phyloP scores from a whole-genome alignment of 306 rosid genomes.

The Mucuna pruriens region DNA sequence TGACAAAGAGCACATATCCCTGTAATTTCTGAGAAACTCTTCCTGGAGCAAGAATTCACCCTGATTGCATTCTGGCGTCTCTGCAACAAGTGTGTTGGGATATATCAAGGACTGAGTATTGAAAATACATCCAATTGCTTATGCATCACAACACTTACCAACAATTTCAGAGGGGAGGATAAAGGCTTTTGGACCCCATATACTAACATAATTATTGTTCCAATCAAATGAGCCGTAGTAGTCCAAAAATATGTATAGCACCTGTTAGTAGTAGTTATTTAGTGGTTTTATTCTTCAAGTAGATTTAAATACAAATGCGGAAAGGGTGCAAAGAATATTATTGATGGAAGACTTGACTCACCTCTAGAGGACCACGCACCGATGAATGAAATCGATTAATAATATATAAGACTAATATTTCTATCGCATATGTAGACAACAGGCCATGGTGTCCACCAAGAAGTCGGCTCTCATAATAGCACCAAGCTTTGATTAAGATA shows the following conservation, averaged over 20 bases:
- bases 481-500: constrained; percentile 78
- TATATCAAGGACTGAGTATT: constrained; percentile 31
- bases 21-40: constrained; percentile 59
- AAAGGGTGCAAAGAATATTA: constrained; percentile 22
- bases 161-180: constrained; percentile 60
- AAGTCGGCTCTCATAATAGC: constrained; percentile 77
- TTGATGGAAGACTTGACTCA: constrained; percentile 37
- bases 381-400: constrained; percentile 65
- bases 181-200: constrained; percentile 58
- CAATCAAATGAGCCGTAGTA: constrained; percentile 71
- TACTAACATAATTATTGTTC: constrained; percentile 54
- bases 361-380: constrained; percentile 74
- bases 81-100: constrained; percentile 45
- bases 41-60: constrained; percentile 51
- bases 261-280: constrained; percentile 51
- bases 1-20: constrained; percentile 50
- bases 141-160: constrained; percentile 48
- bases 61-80: constrained; percentile 44
- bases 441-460: constrained; percentile 74
- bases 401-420: constrained; percentile 63
- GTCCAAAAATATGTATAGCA: constrained; percentile 68
- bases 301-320: constrained; percentile 30
- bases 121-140: constrained; percentile 18
- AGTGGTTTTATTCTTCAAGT: constrained; percentile 31
- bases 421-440: constrained; percentile 73